These are phyloP conservation scores for Firmiana major DNA, from an alignment of 345 rosid genomes.

Conservation along the genomic window DNA sequence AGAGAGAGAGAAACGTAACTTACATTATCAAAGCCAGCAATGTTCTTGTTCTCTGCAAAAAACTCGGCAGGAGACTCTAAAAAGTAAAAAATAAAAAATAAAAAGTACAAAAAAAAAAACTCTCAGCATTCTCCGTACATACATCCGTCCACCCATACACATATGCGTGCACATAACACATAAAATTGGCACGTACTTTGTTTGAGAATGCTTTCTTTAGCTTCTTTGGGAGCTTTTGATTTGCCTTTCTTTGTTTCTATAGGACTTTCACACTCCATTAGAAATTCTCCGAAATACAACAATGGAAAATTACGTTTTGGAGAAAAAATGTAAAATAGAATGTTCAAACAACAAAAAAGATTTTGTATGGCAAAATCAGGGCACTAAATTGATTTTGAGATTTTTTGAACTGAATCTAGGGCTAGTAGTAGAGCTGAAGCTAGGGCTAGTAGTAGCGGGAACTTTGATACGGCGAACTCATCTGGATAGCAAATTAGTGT, in stretches of 20 bases:
- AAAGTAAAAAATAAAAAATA: too few relatives aligned
- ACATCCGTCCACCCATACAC: not conserved
- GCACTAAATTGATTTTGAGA: not conserved
- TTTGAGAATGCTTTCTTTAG: constrained; percentile 77
- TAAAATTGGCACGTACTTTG: constrained; percentile 47
- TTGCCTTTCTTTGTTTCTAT: constrained; percentile 54
- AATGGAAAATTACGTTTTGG: not conserved
- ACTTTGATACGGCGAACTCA: not conserved
- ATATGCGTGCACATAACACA: not conserved
- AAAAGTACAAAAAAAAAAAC: not conserved
- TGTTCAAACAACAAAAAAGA: not conserved
- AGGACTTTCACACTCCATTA: constrained; percentile 47
- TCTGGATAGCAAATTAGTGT: not conserved
- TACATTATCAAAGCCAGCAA: constrained; percentile 97
- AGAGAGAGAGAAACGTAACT: constrained; percentile 18
- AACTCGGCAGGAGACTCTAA: constrained; percentile 99
- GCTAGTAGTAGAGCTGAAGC: not conserved
- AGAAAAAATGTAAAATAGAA: not conserved
- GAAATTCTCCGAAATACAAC: not conserved
- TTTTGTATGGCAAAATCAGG: not conserved
- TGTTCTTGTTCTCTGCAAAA: constrained; percentile 97
- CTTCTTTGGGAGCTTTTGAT: constrained; percentile 49
- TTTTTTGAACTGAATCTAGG: not conserved
- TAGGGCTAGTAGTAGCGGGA: not conserved
- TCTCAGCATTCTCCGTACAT: not conserved